Base-by-base conservation (phyloP, 345 rosid genomes). In the Gossypium herbaceum region DNA sequence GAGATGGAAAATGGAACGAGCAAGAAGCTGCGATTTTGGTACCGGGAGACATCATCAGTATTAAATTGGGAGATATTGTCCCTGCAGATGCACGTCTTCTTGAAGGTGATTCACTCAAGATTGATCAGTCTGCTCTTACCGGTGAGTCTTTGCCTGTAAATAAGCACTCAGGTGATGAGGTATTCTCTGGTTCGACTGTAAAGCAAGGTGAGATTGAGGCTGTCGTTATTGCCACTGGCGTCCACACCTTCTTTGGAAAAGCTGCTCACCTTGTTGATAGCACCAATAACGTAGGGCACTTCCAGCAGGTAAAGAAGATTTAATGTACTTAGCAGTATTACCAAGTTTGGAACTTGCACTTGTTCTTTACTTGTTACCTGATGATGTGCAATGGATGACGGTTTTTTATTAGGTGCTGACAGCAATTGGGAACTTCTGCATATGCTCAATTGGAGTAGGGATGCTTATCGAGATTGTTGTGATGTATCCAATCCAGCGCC, bases 161-260 rank as follows among this genome's bases (percentile, higher is more conserved):
- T 2, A 83, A 70, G 76, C 7, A 69, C 56, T 39, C 85, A 3
- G 85, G 85, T 6, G 80, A 78, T 57, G 85, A 80, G 60, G 73
- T 83, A 20, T 83, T 80, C 78, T 83, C 85, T 12, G 83, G 85
- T 19, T 83, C 85, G 22, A 83, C 85, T n/a, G 79, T 80, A 29
- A 83, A 83, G 72, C 85, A 83, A 73, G 85, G 85, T 20, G 85
- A 83, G 68, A 57, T 83, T 25, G 85, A 83, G 77, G 85, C 81
- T 43, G 75, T 83, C 9, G 83, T 83, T 62, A 83, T 83, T 25
- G 85, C 85, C 29, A 83, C 85, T 12, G 85, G 83, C 4, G 83
- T 83, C 13, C 85, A 83, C 73, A 83, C 85, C 68, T 83, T 83
- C 76, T 83, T 83, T 8, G 85, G 85, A 29, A 83, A 83, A 75